These are phyloP conservation scores for Avena atlantica DNA, from an alignment of 176 grass and related monocot genomes.

Conservation along the genomic window DNA sequence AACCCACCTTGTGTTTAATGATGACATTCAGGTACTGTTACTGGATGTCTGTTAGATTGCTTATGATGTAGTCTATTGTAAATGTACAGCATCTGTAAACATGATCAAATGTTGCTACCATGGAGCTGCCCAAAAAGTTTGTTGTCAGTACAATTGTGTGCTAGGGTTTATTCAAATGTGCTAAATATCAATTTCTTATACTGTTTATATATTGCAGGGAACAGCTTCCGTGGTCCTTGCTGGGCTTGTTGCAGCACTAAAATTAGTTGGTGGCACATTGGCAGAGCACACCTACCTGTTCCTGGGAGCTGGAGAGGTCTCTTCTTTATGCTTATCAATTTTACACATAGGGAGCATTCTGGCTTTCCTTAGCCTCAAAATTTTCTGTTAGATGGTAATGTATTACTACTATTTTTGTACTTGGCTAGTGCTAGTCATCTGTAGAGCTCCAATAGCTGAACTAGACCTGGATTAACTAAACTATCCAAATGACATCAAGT, in stretches of 20 bases:
- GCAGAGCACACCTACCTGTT: slow-evolving; percentile 89
- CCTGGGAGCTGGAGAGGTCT: slow-evolving; percentile 98
- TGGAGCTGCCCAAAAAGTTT: background rate
- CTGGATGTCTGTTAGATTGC: slow-evolving; percentile 36
- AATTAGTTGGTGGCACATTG: slow-evolving; percentile 77
- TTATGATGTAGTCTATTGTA: slow-evolving; percentile 22
- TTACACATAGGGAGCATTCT: too few species aligned
- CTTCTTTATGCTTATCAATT: background rate
- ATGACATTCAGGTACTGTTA: slow-evolving; percentile 88
- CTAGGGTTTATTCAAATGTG: slow-evolving; percentile 8
- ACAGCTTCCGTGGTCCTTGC: slow-evolving; percentile 95
- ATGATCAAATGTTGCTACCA: slow-evolving; percentile 12
- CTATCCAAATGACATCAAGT: slow-evolving; percentile 11
- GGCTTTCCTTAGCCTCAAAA: too few species aligned
- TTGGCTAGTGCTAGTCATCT: background rate
- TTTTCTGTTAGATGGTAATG: too few species aligned
- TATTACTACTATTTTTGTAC: background rate
- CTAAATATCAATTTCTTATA: background rate
- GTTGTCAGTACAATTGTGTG: background rate
- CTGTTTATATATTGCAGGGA: slow-evolving; percentile 61
- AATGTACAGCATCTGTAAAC: slow-evolving; percentile 15
- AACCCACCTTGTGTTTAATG: slow-evolving; percentile 95
- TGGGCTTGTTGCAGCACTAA: slow-evolving; percentile 82
- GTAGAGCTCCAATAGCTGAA: background rate
- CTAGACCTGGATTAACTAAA: background rate